These are phyloP conservation scores for Hymenoscyphus repandus DNA, from an alignment of 2,329 filamentous ascomycete genomes.

Conservation along the genomic window DNA sequence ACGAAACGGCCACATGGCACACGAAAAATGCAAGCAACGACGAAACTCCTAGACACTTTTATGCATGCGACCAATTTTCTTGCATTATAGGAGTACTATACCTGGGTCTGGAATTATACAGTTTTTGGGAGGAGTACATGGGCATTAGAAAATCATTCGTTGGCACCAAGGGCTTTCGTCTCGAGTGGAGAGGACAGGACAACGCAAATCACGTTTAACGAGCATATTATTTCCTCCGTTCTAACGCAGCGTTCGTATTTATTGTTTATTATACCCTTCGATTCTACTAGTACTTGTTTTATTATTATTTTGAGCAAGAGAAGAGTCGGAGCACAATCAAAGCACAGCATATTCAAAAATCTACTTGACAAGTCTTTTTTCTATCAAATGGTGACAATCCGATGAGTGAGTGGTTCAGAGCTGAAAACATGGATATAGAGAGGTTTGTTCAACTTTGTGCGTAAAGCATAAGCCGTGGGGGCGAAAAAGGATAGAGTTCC, in stretches of 20 bases:
- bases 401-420: not conserved
- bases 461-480: not conserved
- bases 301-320: not conserved
- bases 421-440: not conserved
- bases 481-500: not conserved
- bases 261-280: slow-evolving; percentile 2
- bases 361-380: not conserved
- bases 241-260: too few relatives aligned
- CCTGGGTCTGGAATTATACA: not conserved
- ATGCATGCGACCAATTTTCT: not conserved
- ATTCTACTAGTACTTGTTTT: slow-evolving; percentile 1
- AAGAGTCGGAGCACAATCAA: not conserved
- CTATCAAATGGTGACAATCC: not conserved
- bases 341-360: not conserved
- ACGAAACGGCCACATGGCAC: slow-evolving; percentile 76
- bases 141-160: slow-evolving; percentile 4
- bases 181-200: not conserved
- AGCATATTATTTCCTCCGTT: not conserved
- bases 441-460: not conserved
- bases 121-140: slow-evolving; percentile 2
- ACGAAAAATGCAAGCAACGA: slow-evolving; percentile 88
- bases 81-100: slow-evolving; percentile 1
- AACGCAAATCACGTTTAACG: not conserved
- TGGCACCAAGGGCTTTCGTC: not conserved
- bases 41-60: slow-evolving; percentile 37